Base-by-base conservation (phyloP, 108 stramenopile species). In the Nitzschia putrida region DNA sequence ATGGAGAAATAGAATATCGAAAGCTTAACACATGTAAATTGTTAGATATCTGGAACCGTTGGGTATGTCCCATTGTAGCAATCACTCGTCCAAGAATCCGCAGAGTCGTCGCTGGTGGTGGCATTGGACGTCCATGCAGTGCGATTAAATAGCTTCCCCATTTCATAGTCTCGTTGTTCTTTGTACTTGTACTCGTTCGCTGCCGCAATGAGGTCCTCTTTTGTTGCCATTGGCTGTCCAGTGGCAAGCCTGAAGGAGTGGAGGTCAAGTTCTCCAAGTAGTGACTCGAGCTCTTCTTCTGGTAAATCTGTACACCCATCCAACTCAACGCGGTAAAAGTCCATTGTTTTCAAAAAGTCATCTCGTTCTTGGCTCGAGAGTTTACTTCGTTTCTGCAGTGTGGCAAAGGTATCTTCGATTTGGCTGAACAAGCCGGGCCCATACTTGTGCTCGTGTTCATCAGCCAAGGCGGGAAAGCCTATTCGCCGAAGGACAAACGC, bases 371-470 rank as follows among this genome's bases (percentile, higher is more conserved):
- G 39, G 1, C n/a, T 20, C 22, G 29, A 11, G 8, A 24, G 21
- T 0, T 25, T 14, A 13, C 8, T 43, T 21, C 55, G 54, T 23
- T 69, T 63, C 14, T 70, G 57, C 7, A 83, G 63, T 38, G 45
- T 67, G 10, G 71, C 42, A 37, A 81, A 49, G 13, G 71, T 73
- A 0, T 57, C 71, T 44, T 82, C 65, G 6, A 83, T 75, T 66
- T 83, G 61, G 22, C 55, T 29, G 41, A 86, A 83, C 8, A 80
- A 45, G 2, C 85, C 82, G 16, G 82, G 80, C 7, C 89, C 92
- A 69, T 90, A 93, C 72, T 87, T 87, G 65, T 84, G 80, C 77
- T 93, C 92, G 59, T 93, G 92, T 64, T 93, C 92, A 13, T 83
- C 76, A 39, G 92, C 88, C 72, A 93, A 82, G 70, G 79, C 71